phyloP scores from a whole-genome alignment of 768 basidiomycete genomes.

The Hypholoma sublateritium region DNA sequence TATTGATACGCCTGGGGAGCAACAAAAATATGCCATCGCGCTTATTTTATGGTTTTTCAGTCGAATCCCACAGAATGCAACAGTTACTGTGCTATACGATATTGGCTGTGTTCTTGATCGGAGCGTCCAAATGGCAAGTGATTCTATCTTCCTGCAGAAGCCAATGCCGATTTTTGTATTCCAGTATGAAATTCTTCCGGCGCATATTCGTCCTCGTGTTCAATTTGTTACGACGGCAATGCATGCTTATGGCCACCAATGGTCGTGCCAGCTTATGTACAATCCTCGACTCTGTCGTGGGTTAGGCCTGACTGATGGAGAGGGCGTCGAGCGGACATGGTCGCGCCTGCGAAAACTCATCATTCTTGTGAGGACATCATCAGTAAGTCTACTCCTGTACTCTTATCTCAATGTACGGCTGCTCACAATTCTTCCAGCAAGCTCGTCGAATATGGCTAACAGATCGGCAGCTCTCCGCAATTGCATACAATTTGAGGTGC shows the following conservation, averaged over 20 bases:
- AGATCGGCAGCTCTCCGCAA: slow-evolving; percentile 27
- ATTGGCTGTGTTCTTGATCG: slow-evolving; percentile 34
- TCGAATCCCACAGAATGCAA: slow-evolving; percentile 25
- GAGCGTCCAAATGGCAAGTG: slow-evolving; percentile 24
- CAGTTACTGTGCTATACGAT: slow-evolving; percentile 30
- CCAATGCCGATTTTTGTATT: background rate
- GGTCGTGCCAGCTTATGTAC: slow-evolving; percentile 25
- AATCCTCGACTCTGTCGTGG: slow-evolving; percentile 28
- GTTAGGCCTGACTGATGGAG: slow-evolving; percentile 33
- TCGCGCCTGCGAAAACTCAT: slow-evolving; percentile 32
- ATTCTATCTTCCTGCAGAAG: background rate
- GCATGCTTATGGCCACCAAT: slow-evolving; percentile 28
- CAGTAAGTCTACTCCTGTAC: slow-evolving; percentile 24
- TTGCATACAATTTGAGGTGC: slow-evolving; percentile 23
- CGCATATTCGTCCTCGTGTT: slow-evolving; percentile 18
- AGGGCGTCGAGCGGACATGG: slow-evolving; percentile 35
- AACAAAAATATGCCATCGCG: slow-evolving; percentile 31
- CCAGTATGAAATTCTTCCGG: slow-evolving; percentile 26
- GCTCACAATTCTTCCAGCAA: slow-evolving; percentile 12
- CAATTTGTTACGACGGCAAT: slow-evolving; percentile 32
- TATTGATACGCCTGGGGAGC: slow-evolving; percentile 30
- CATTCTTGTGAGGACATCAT: slow-evolving; percentile 26
- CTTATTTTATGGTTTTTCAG: slow-evolving; percentile 27
- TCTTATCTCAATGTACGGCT: background rate
- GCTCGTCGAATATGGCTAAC: slow-evolving; percentile 30